phyloP scores from a whole-genome alignment of 2,329 filamentous ascomycete species.

The Bipolaris zeicola region DNA sequence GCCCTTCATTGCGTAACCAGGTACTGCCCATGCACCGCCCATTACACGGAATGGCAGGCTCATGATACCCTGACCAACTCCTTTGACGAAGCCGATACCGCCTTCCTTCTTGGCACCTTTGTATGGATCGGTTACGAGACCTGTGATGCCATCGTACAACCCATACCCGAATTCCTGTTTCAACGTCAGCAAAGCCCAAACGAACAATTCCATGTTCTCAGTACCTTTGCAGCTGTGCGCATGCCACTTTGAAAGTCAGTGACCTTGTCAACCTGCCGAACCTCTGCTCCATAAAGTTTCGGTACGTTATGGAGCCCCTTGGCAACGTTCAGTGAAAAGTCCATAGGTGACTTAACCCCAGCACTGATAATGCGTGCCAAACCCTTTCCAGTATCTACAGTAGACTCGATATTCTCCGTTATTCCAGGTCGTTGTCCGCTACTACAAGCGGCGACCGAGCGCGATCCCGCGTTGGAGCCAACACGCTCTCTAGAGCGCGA shows the following conservation, averaged over 20 bases:
- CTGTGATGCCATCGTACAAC: slow-evolving; percentile 80
- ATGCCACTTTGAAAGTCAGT: slow-evolving; percentile 77
- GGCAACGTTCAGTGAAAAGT: slow-evolving; percentile 80
- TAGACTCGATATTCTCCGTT: slow-evolving; percentile 56
- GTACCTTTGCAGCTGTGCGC: slow-evolving; percentile 72
- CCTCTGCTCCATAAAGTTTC: slow-evolving; percentile 80
- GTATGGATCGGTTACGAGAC: slow-evolving; percentile 77
- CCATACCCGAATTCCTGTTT: slow-evolving; percentile 72
- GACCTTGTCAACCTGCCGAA: slow-evolving; percentile 78
- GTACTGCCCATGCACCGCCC: slow-evolving; percentile 67
- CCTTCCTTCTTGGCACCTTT: slow-evolving; percentile 71
- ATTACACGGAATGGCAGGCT: slow-evolving; percentile 82
- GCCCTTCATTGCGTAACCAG: slow-evolving; percentile 83
- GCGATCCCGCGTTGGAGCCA: slow-evolving; percentile 9
- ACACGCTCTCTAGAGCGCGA: slow-evolving; percentile 32
- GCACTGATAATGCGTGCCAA: slow-evolving; percentile 74
- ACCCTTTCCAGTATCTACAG: slow-evolving; percentile 68
- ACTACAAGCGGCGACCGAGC: slow-evolving; percentile 13
- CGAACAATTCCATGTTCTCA: neutral
- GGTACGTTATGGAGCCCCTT: slow-evolving; percentile 90
- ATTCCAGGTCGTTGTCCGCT: slow-evolving; percentile 21
- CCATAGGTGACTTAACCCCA: slow-evolving; percentile 80
- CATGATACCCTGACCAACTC: slow-evolving; percentile 81
- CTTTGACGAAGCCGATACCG: slow-evolving; percentile 72
- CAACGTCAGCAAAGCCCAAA: slow-evolving; percentile 10